These are phyloP conservation scores for Acacia crassicarpa DNA, from an alignment of 306 rosid species.

Conservation along the genomic window DNA sequence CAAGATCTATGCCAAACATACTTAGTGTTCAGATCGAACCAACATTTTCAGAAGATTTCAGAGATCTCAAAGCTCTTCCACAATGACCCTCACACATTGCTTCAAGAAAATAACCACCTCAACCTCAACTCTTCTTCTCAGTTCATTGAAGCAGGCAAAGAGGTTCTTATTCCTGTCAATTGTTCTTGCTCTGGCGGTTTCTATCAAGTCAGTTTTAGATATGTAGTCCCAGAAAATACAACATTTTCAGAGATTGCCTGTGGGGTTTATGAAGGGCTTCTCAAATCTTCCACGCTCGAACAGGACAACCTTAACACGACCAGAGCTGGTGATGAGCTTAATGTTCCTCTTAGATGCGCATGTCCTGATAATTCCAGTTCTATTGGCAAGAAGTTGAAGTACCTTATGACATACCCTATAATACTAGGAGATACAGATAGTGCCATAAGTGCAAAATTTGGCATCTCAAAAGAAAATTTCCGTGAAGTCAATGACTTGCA, in stretches of 20 bases:
- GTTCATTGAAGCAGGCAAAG: conserved; percentile 48
- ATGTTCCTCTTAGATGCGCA: conserved; percentile 57
- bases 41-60: conserved; percentile 40
- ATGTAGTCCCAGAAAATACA: conserved; percentile 26
- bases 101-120: conserved; percentile 42
- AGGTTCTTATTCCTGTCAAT: conserved; percentile 54
- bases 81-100: conserved; percentile 26
- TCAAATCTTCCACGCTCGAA: conserved; percentile 40
- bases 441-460: conserved; percentile 38
- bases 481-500: conserved; percentile 36
- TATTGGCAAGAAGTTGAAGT: conserved; percentile 29
- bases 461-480: conserved; percentile 43
- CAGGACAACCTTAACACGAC: conserved; percentile 35
- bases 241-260: conserved; percentile 52
- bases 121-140: conserved; percentile 35
- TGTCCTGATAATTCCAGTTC: conserved; percentile 45
- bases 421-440: conserved; percentile 31
- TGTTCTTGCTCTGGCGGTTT: conserved; percentile 53
- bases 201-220: conserved; percentile 45
- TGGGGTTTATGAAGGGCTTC: conserved; percentile 59
- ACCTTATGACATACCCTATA: conserved; percentile 67
- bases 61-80: conserved; percentile 44
- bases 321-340: conserved; percentile 39
- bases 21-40: conserved; percentile 58
- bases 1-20: conserved; percentile 55